phyloP scores from a whole-genome alignment of 2,329 filamentous ascomycete species.

The Clarireedia sp. region DNA sequence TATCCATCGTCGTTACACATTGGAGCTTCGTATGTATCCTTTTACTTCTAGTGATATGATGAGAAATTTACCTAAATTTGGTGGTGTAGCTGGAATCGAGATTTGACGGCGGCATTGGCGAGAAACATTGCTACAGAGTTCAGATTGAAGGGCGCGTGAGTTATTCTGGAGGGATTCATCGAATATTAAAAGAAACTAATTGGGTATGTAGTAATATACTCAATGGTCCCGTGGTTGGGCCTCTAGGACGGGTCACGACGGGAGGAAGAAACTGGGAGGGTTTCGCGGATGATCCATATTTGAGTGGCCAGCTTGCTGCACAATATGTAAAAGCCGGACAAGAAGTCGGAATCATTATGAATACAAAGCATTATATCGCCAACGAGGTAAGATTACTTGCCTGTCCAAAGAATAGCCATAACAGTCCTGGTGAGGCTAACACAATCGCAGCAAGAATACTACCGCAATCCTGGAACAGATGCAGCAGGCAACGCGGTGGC shows the following conservation, averaged over 20 bases:
- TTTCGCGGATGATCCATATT: slow-evolving; percentile 40
- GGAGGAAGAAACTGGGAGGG: slow-evolving; percentile 65
- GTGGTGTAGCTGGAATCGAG: slow-evolving; percentile 47
- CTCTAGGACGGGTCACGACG: slow-evolving; percentile 57
- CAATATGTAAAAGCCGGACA: slow-evolving; percentile 22
- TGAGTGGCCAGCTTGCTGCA: slow-evolving; percentile 45
- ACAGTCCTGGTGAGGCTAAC: too few relatives aligned
- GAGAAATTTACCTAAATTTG: too few relatives aligned
- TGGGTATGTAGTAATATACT: too few relatives aligned
- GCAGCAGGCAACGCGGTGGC: slow-evolving; percentile 35
- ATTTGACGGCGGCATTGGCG: slow-evolving; percentile 58
- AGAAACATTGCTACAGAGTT: slow-evolving; percentile 66
- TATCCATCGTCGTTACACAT: slow-evolving; percentile 19
- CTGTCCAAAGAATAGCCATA: too few relatives aligned
- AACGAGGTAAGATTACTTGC: slow-evolving; percentile 45
- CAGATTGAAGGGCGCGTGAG: slow-evolving; percentile 63
- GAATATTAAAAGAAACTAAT: too few relatives aligned
- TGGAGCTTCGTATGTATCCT: slow-evolving; percentile 5
- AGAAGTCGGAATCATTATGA: slow-evolving; percentile 19
- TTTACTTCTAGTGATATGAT: too few relatives aligned
- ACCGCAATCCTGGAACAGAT: slow-evolving; percentile 29
- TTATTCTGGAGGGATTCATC: slow-evolving; percentile 41
- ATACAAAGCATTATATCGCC: slow-evolving; percentile 51
- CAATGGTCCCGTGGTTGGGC: slow-evolving; percentile 51
- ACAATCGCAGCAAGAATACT: slow-evolving; percentile 43